A percentile compares a stretch with the other conserved stretches of the same genome.
Evolutionary conservation across 2,329 filamentous ascomycete species (phyloP).

Genomic region (Parastagonospora avenae): DNA sequence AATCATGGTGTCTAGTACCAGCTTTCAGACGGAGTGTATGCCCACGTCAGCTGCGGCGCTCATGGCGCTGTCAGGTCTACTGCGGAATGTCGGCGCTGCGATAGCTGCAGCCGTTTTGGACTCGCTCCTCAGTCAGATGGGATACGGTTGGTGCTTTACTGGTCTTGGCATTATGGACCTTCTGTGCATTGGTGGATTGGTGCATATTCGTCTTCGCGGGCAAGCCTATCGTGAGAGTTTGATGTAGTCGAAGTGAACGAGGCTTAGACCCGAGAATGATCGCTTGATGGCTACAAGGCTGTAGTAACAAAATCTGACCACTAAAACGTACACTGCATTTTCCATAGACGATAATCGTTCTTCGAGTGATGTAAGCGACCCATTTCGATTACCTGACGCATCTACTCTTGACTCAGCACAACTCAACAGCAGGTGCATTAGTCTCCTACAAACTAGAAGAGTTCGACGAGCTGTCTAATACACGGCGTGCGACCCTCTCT

Average conservation of each 20-base stretch:
- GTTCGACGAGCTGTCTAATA: no score
- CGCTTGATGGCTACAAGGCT: no score
- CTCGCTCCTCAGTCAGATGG: slow-evolving; percentile 37
- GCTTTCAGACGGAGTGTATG: slow-evolving; percentile 46
- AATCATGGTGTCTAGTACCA: slow-evolving; percentile 47
- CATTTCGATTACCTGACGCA: no score
- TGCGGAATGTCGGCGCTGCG: slow-evolving; percentile 45
- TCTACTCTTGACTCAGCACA: no score
- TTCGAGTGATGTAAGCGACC: no score
- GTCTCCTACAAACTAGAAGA: no score
- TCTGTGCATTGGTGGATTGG: slow-evolving; percentile 10
- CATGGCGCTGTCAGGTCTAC: slow-evolving; percentile 45
- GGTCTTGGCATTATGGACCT: slow-evolving; percentile 39
- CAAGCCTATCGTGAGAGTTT: not conserved
- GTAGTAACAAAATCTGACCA: no score
- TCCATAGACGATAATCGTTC: no score
- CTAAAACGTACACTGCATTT: no score
- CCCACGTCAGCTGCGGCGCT: slow-evolving; percentile 44
- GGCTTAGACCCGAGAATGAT: not conserved
- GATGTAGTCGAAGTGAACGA: not conserved
- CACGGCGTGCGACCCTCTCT: no score
- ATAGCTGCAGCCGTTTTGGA: slow-evolving; percentile 43
- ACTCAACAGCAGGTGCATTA: no score
- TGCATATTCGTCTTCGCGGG: slow-evolving; percentile 6
- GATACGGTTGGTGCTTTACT: slow-evolving; percentile 46